phyloP scores from a whole-genome alignment of 2,329 filamentous ascomycete genomes.

The Penicillium polonicum region DNA sequence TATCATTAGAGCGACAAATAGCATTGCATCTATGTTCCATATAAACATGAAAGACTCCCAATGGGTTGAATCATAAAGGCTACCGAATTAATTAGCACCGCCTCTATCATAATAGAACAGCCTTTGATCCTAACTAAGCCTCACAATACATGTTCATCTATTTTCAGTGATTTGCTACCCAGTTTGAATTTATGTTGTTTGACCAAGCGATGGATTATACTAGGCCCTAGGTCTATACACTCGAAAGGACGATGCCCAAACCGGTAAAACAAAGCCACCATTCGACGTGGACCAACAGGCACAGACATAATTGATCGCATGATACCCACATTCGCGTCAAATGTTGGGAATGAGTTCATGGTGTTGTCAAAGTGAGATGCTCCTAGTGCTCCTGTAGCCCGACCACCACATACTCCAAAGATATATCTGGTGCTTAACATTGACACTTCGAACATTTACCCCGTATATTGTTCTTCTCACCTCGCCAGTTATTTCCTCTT shows the following conservation, averaged over 20 bases:
- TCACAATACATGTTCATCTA: neutral
- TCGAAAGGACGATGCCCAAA: neutral
- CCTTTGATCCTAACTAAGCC: neutral
- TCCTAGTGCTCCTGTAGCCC: neutral
- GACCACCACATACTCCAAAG: neutral
- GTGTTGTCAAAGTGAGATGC: slow-evolving; percentile 1
- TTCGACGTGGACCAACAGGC: slow-evolving; percentile 1
- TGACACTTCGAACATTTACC: neutral
- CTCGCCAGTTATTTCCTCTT: neutral
- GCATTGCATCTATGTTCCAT: neutral
- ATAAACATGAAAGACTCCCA: neutral
- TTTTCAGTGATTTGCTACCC: neutral
- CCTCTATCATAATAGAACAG: neutral
- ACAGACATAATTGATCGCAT: neutral
- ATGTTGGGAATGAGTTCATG: neutral
- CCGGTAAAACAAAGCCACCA: neutral
- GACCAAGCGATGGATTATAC: neutral
- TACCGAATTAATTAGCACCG: neutral
- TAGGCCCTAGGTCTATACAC: neutral
- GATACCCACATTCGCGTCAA: neutral
- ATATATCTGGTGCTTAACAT: neutral
- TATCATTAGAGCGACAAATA: neutral
- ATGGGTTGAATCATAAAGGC: neutral
- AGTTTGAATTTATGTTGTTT: neutral
- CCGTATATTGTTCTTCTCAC: no score